These are phyloP conservation scores for Clarireedia monteithiana DNA, from an alignment of 2,329 filamentous ascomycete genomes.

Conservation along the genomic window DNA sequence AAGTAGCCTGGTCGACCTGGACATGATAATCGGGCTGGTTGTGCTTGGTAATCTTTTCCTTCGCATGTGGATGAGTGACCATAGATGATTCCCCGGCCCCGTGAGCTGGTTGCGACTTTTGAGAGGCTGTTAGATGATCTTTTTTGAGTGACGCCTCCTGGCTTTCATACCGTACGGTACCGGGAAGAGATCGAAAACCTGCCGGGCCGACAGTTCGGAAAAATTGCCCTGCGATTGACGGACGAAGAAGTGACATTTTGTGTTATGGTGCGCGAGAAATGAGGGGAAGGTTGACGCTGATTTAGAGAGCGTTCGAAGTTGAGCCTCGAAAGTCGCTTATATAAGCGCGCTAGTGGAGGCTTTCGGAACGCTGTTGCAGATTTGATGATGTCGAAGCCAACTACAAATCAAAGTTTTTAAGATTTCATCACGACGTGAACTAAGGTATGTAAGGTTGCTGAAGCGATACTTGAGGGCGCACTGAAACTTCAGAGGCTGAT, in stretches of 20 bases:
- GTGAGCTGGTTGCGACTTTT: conserved; percentile 32
- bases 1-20: conserved; percentile 80
- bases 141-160: conserved; percentile 33
- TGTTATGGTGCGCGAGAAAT: conserved; percentile 9
- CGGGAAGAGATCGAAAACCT: conserved; percentile 31
- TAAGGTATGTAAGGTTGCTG: conserved; percentile 21
- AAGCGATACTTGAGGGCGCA: neutral
- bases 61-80: conserved; percentile 11
- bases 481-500: conserved; percentile 13
- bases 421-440: conserved; percentile 23
- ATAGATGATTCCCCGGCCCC: conserved; percentile 29
- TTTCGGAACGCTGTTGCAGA: conserved; percentile 18
- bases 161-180: conserved; percentile 45
- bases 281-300: neutral
- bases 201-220: conserved; percentile 39
- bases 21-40: conserved; percentile 75
- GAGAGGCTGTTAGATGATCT: conserved; percentile 34
- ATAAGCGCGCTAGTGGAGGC: conserved; percentile 15
- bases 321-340: conserved; percentile 14
- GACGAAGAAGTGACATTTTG: conserved; percentile 61
- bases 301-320: conserved; percentile 6
- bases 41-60: conserved; percentile 15
- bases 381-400: conserved; percentile 11
- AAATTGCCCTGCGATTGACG: conserved; percentile 44
- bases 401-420: conserved; percentile 14